These are phyloP conservation scores for Candida michaelii DNA, from an alignment of 805 yeast genomes.

Conservation along the genomic window DNA sequence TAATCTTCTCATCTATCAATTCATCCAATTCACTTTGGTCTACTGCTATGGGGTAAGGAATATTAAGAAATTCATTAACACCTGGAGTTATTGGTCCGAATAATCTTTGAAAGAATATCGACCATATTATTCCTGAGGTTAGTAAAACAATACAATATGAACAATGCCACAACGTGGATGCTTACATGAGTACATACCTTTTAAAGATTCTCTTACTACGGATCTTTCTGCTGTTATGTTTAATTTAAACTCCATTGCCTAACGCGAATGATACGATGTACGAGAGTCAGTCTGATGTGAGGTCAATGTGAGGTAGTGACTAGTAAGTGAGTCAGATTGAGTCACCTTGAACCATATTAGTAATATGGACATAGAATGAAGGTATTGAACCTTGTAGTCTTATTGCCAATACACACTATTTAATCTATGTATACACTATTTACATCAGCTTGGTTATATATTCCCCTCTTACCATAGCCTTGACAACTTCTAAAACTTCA, in stretches of 20 bases:
- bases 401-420: no score
- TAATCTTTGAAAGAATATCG: slow-evolving; percentile 66
- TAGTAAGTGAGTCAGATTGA: no score
- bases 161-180: no score
- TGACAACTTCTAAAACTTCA: slow-evolving; percentile 6
- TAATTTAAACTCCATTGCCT: slow-evolving; percentile 46
- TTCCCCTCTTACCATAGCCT: slow-evolving; percentile 1
- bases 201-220: slow-evolving; percentile 53
- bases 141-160: no score
- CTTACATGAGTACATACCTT: slow-evolving; percentile 44
- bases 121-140: slow-evolving; percentile 54
- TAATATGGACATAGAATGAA: no score
- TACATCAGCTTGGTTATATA: background rate
- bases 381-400: no score
- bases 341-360: no score
- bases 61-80: slow-evolving; percentile 53
- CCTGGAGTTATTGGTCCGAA: slow-evolving; percentile 64
- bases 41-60: slow-evolving; percentile 56
- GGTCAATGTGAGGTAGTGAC: no score
- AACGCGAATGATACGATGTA: no score
- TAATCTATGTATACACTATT: background rate
- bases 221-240: slow-evolving; percentile 52
- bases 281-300: no score
- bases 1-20: slow-evolving; percentile 36
- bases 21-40: slow-evolving; percentile 51